Conservation (phyloP, 176 grass and related monocot genomes). For the Cocos nucifera region DNA sequence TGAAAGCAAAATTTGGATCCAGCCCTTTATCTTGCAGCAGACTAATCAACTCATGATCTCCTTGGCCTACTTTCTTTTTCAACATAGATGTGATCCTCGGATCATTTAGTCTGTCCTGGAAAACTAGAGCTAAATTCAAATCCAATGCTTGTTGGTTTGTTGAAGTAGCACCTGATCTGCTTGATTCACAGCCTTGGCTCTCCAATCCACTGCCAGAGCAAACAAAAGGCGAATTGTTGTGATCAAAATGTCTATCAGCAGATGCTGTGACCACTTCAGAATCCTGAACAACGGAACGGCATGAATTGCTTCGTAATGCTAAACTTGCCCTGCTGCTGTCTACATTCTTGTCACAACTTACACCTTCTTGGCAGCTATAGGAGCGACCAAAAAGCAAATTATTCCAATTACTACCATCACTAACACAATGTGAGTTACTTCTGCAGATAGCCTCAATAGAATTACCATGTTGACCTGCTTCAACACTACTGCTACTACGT, state of each 20-base stretch:
- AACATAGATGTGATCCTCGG: slow-evolving; percentile 94
- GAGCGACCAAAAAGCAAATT: slow-evolving; percentile 71
- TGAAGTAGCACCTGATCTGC: slow-evolving; percentile 48
- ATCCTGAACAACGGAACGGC: slow-evolving; percentile 82
- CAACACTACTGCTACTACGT: slow-evolving; percentile 89
- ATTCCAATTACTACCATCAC: slow-evolving; percentile 50
- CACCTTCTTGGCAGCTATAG: slow-evolving; percentile 91
- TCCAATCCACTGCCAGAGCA: slow-evolving; percentile 70
- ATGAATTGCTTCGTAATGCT: slow-evolving; percentile 82
- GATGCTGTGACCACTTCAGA: slow-evolving; percentile 42
- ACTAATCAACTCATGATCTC: slow-evolving; percentile 81
- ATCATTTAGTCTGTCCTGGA: slow-evolving; percentile 90
- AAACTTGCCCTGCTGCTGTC: slow-evolving; percentile 72
- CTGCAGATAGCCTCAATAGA: slow-evolving; percentile 54
- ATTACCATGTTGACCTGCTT: slow-evolving; percentile 67
- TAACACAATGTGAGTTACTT: slow-evolving; percentile 48
- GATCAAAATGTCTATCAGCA: slow-evolving; percentile 47
- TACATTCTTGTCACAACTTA: slow-evolving; percentile 60
- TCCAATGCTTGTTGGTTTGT: slow-evolving; percentile 71
- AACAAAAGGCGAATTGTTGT: slow-evolving; percentile 38
- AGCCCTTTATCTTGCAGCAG: slow-evolving; percentile 94
- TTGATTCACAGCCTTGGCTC: slow-evolving; percentile 60
- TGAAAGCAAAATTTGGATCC: slow-evolving; percentile 98
- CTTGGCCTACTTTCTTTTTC: slow-evolving; percentile 72
- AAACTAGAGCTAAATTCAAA: slow-evolving; percentile 73